phyloP scores from a whole-genome alignment of 805 yeast genomes.

The Saccharomycopsis oosterbeekiorum region DNA sequence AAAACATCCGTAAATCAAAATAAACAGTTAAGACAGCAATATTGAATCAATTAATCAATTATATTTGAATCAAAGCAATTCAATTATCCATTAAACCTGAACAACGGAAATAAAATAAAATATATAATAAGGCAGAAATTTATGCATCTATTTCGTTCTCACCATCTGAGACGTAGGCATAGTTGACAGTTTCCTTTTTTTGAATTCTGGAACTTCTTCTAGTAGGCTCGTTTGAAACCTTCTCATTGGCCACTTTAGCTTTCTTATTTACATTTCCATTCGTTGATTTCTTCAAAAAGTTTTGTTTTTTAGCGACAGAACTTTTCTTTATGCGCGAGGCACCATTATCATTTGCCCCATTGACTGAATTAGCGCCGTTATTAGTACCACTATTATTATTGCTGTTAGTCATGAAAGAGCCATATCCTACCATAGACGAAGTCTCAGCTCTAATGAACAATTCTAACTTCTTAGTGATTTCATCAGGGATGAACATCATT shows the following conservation, averaged over 20 bases:
- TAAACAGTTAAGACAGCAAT: not conserved
- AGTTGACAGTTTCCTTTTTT: not conserved
- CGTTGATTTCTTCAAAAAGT: not conserved
- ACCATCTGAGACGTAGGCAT: not conserved
- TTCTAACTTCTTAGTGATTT: constrained; percentile 2
- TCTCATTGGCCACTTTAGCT: not conserved
- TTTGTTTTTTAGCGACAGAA: not conserved
- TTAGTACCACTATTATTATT: not conserved
- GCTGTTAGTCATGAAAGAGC: not conserved
- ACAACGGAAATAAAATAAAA: not conserved
- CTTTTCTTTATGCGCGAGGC: not conserved
- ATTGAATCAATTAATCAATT: no score
- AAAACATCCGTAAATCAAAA: not conserved
- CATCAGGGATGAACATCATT: constrained; percentile 30
- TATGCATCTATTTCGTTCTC: not conserved
- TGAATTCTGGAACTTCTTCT: not conserved
- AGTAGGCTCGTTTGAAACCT: not conserved
- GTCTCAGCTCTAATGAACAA: not conserved
- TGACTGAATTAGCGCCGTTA: not conserved
- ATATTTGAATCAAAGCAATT: no score
- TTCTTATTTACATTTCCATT: not conserved
- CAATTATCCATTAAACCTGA: no score
- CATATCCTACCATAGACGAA: not conserved
- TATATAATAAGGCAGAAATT: not conserved
- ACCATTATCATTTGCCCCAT: not conserved